Base-by-base conservation (phyloP, 2,329 filamentous ascomycete genomes). In the Tolypocladium album region DNA sequence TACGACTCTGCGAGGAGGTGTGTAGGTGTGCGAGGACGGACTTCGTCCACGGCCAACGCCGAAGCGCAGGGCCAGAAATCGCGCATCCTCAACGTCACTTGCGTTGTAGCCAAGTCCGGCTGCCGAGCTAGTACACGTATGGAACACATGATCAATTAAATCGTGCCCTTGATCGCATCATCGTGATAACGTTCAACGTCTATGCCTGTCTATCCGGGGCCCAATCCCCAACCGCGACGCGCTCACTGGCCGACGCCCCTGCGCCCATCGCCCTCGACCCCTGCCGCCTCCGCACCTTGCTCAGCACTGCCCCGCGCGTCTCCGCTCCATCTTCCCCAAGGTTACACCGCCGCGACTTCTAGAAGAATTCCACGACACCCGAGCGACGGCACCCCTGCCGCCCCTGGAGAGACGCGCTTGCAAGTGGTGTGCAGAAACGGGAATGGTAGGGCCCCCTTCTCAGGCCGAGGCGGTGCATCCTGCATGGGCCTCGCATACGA, bases 341-440 rank as follows among this genome's bases (percentile, higher is more conserved):
- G 50, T 53, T 60, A 63, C 60, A 61, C 58, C 53, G 53, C 59
- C 63, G 61, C 62, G 63, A 63, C 68, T 71, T 71, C 69, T 66
- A 68, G 69, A 71, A 71, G 67, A 67, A 67, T 71, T 70, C 68
- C 67, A 66, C 65, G 66, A 65, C 64, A 68, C 63, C 67, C 67
- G 36, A 53, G 39, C 55, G 36, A 9, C 36, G 15, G 27, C 5
- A 36, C 55, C 38, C 36, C 55, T 27, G 55, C 22, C 38, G 36
- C 55, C 34, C 31, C 17, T 36, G 17, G 36, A 17, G 24, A 13
- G 17, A 58, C 27, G 27, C 27, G 27, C 27, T 31, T 31, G 27
- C 27, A 58, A 15, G 6, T n/a, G 20, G 27, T 47, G 52, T 59
- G 40, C 20, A 57, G 24, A n/a, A 31, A 53, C 4, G 36, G 50